Conservation (phyloP, 2,329 filamentous ascomycete species). For the Alternaria triticimaculans region DNA sequence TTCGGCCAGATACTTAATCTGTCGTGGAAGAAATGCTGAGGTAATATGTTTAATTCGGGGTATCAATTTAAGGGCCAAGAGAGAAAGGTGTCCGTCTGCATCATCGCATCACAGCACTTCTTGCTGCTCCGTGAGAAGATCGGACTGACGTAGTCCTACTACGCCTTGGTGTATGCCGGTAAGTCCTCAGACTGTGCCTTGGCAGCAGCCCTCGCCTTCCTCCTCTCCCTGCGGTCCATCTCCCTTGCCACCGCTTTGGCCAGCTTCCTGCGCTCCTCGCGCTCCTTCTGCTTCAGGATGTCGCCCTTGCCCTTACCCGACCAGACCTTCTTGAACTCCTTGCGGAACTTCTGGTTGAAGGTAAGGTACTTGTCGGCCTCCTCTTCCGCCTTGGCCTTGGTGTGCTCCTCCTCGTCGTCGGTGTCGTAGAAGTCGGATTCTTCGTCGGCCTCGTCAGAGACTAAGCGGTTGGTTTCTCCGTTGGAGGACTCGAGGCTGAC, state of each 20-base stretch:
- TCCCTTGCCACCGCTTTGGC: constrained; percentile 41
- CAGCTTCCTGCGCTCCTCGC: constrained; percentile 41
- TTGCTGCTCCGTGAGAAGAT: background rate
- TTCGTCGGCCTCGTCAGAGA: constrained; percentile 17
- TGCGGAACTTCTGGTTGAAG: constrained; percentile 40
- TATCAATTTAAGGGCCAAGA: constrained; percentile 13
- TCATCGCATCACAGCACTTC: background rate
- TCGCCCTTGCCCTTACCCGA: constrained; percentile 34
- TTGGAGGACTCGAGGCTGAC: constrained; percentile 30
- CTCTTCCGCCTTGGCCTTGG: constrained; percentile 39
- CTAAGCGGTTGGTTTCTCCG: constrained; percentile 21
- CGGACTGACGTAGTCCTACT: background rate
- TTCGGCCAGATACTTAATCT: constrained; percentile 32
- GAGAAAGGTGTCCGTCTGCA: constrained; percentile 4
- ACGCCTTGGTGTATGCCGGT: constrained; percentile 35
- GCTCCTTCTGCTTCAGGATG: constrained; percentile 37
- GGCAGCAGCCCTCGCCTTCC: constrained; percentile 29
- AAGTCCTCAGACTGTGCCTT: constrained; percentile 25
- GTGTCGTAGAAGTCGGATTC: constrained; percentile 40
- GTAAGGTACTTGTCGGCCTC: constrained; percentile 34
- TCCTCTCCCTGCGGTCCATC: constrained; percentile 35
- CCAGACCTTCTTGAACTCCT: constrained; percentile 41
- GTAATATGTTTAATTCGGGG: background rate
- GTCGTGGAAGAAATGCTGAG: constrained; percentile 32
- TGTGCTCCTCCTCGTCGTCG: constrained; percentile 39